Percentiles rank a stretch among this genome's conserved stretches.
phyloP scores from a whole-genome alignment of 177 flowering plant genomes.

The Vitis hybrid region DNA sequence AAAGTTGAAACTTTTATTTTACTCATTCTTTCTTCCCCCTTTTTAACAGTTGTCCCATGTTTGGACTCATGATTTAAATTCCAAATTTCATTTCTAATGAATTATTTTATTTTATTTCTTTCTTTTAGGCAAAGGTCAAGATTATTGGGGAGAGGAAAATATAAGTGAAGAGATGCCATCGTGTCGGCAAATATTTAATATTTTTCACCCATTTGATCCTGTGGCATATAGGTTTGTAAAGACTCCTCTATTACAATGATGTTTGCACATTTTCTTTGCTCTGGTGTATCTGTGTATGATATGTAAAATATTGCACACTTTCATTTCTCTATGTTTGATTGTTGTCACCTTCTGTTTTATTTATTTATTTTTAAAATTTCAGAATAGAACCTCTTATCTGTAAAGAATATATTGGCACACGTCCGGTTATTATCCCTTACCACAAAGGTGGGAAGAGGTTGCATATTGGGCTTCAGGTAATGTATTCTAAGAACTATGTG shows the following conservation, averaged over 20 bases:
- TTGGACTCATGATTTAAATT: not conserved
- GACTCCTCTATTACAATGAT: not conserved
- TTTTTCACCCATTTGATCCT: constrained; percentile 99
- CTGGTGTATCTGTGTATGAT: not conserved
- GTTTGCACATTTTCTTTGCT: not conserved
- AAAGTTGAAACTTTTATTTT: not conserved
- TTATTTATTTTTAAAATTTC: constrained; percentile 15
- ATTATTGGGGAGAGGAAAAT: constrained; percentile 86
- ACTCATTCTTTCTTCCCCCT: not conserved
- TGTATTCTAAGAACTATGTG: not conserved
- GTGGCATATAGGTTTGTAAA: constrained; percentile 84
- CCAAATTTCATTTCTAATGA: not conserved
- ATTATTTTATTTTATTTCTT: constrained; percentile 7
- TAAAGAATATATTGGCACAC: constrained; percentile 63
- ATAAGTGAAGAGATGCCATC: constrained; percentile 92
- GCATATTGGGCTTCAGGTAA: constrained; percentile 89
- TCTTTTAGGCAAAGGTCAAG: constrained; percentile 70
- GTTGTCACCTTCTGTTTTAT: not conserved
- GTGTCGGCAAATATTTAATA: constrained; percentile 84
- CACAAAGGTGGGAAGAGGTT: constrained; percentile 95
- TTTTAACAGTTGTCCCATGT: not conserved
- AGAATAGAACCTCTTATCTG: constrained; percentile 95
- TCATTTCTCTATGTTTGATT: not conserved
- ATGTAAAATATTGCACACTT: not conserved
- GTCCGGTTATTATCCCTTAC: constrained; percentile 90